phyloP scores from a whole-genome alignment of 192 early-diverging fungal species.

The Funneliformis geosporum region DNA sequence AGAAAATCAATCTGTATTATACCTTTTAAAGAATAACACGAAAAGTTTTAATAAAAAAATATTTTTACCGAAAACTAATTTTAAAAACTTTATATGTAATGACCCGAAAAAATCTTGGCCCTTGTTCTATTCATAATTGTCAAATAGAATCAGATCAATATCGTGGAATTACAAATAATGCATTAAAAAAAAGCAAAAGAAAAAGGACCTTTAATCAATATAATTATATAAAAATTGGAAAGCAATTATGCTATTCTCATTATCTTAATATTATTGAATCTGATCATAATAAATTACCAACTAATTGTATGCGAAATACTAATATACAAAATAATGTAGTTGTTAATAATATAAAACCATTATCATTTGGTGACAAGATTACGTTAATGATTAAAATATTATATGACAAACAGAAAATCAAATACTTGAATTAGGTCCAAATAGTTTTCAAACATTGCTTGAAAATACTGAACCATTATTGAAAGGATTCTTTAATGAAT shows the following conservation, averaged over 20 bases:
- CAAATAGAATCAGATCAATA: not conserved
- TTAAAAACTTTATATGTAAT: too few species aligned
- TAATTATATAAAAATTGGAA: constrained; percentile 5
- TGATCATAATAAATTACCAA: not conserved
- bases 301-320: not conserved
- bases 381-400: not conserved
- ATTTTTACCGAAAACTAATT: too few species aligned
- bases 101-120: not conserved
- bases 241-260: constrained; percentile 7
- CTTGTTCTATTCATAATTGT: not conserved
- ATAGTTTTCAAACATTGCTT: not conserved
- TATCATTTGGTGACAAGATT: constrained; percentile 1
- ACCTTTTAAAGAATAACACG: too few species aligned
- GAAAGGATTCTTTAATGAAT: not conserved
- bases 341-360: not conserved
- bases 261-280: not conserved
- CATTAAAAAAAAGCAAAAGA: constrained; percentile 2
- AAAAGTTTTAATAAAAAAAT: too few species aligned
- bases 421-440: not conserved
- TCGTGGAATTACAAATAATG: not conserved
- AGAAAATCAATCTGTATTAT: too few species aligned
- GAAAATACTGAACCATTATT: not conserved
- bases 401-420: not conserved
- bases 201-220: constrained; percentile 2
- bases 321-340: not conserved